Percentiles rank a stretch among this genome's conserved stretches.
Evolutionary conservation across 2,329 filamentous ascomycete species (phyloP).

Genomic region (Xylaria sp.): DNA sequence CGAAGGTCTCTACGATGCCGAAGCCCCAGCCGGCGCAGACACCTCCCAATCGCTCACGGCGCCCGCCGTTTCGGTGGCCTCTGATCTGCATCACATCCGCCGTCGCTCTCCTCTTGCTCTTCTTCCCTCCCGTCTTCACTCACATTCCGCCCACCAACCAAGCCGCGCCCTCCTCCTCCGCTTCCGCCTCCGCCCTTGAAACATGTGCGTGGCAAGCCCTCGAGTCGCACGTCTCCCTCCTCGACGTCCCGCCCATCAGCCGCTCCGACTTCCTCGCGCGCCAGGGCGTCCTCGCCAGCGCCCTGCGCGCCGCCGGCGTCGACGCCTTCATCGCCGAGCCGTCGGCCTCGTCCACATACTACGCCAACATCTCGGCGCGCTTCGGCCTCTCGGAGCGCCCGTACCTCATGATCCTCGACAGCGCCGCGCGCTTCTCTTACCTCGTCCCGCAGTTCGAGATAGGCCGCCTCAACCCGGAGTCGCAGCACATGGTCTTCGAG

Average conservation of each 20-base stretch:
- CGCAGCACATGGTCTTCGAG: conserved; percentile 46
- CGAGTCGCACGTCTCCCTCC: conserved; percentile 39
- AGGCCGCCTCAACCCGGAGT: conserved; percentile 42
- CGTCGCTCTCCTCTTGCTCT: conserved; percentile 12
- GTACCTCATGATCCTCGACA: conserved; percentile 44
- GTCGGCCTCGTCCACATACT: conserved; percentile 31
- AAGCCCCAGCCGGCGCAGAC: conserved; percentile 1
- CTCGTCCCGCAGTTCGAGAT: conserved; percentile 47
- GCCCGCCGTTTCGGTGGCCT: conserved; percentile 5
- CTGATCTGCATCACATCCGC: conserved; percentile 9
- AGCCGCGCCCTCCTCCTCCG: not conserved
- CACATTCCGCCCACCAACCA: not conserved
- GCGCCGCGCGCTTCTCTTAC: conserved; percentile 43
- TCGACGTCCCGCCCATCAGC: conserved; percentile 43
- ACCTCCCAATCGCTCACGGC: not conserved
- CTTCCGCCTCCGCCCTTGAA: conserved; percentile 30
- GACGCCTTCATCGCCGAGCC: conserved; percentile 48
- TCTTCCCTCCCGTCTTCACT: not conserved
- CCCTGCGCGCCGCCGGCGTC: conserved; percentile 39
- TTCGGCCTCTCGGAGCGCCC: conserved; percentile 47
- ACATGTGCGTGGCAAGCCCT: conserved; percentile 45
- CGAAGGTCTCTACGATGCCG: not conserved
- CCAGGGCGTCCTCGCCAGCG: conserved; percentile 40
- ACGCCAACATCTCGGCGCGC: conserved; percentile 41
- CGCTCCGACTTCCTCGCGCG: conserved; percentile 45